Evolutionary conservation across 768 basidiomycete species (phyloP).

Genomic region (Trametes cubensis): DNA sequence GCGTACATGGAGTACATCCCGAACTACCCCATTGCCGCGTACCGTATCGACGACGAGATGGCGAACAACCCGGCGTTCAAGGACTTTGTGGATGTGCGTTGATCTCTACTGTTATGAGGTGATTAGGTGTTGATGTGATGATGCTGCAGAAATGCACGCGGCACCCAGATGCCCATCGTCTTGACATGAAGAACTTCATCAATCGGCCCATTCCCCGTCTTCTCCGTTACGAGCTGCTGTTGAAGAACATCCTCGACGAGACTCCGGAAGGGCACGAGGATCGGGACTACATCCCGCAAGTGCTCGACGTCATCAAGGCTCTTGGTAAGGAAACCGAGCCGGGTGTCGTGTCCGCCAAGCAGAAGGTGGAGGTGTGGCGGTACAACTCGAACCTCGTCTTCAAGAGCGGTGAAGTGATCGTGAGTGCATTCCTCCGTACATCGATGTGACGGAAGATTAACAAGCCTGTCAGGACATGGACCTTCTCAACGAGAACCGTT

Average conservation of each 20-base stretch:
- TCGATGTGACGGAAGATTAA: not conserved
- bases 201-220: slow-evolving; percentile 89
- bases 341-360: slow-evolving; percentile 81
- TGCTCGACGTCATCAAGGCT: slow-evolving; percentile 84
- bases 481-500: slow-evolving; percentile 78
- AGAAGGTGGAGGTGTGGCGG: slow-evolving; percentile 88
- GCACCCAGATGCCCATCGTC: slow-evolving; percentile 75
- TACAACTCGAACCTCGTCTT: slow-evolving; percentile 80
- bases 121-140: not conserved
- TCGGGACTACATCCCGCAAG: slow-evolving; percentile 76
- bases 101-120: not conserved
- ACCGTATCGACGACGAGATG: slow-evolving; percentile 87
- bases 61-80: slow-evolving; percentile 80
- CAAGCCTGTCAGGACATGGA: slow-evolving; percentile 74
- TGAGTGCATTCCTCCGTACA: slow-evolving; percentile 34
- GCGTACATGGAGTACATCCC: slow-evolving; percentile 92
- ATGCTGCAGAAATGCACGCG: slow-evolving; percentile 49
- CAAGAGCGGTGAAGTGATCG: slow-evolving; percentile 75
- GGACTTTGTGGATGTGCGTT: slow-evolving; percentile 74
- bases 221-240: slow-evolving; percentile 83
- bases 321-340: slow-evolving; percentile 88
- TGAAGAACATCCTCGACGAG: slow-evolving; percentile 79
- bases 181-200: slow-evolving; percentile 93
- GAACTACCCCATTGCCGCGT: slow-evolving; percentile 91
- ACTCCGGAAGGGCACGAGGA: slow-evolving; percentile 80